Conservation (phyloP, 148 eudicot species). For the Cornus florida region DNA sequence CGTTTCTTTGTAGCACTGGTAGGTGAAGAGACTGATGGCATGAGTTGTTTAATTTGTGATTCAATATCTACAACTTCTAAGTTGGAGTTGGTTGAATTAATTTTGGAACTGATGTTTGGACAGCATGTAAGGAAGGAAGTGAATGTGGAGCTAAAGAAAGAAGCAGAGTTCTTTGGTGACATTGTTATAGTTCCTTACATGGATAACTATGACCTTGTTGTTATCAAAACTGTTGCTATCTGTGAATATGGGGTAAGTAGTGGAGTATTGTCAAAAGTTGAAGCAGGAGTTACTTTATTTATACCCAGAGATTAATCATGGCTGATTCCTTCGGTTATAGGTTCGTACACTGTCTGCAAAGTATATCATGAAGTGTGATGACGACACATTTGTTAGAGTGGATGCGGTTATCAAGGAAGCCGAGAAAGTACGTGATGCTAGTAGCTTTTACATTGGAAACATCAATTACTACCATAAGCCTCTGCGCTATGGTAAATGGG, state of each 20-base stretch:
- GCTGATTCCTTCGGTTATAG: conserved; percentile 27
- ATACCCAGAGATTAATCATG: background rate
- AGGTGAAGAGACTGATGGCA: conserved; percentile 17
- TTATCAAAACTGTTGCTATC: conserved; percentile 87
- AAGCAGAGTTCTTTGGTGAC: conserved; percentile 82
- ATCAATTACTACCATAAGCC: conserved; percentile 86
- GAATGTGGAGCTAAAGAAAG: conserved; percentile 74
- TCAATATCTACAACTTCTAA: no score
- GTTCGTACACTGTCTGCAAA: conserved; percentile 76
- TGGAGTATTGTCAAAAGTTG: background rate
- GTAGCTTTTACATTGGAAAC: conserved; percentile 82
- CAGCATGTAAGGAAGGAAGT: conserved; percentile 81
- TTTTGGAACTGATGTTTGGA: conserved; percentile 2
- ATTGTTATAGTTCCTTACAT: conserved; percentile 84
- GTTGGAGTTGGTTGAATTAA: background rate
- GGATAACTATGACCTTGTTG: conserved; percentile 92
- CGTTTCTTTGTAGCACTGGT: conserved; percentile 96
- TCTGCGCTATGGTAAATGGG: conserved; percentile 94
- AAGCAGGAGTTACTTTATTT: background rate
- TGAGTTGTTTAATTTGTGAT: background rate
- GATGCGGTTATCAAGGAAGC: conserved; percentile 72
- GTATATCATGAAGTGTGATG: conserved; percentile 92
- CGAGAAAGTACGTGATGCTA: conserved; percentile 45
- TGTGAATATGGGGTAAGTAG: conserved; percentile 84
- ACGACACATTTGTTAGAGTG: conserved; percentile 86